These are phyloP conservation scores for Craspedostauros australis DNA, from an alignment of 108 stramenopile genomes.

Conservation along the genomic window DNA sequence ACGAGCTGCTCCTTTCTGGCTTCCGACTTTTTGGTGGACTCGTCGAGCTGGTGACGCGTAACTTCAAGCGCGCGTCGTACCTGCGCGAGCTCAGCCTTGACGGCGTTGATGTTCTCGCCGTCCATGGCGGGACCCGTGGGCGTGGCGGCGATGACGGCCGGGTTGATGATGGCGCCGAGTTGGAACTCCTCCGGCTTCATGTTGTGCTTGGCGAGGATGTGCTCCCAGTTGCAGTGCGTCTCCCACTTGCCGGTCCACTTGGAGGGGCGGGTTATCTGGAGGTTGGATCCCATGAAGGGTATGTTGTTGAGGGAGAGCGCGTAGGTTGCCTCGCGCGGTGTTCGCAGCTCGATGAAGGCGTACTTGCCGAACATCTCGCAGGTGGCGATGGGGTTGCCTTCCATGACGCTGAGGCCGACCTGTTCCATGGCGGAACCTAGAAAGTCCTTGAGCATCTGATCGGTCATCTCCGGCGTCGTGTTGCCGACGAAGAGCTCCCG, in stretches of 20 bases:
- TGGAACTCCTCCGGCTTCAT: slow-evolving; percentile 70
- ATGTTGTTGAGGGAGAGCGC: slow-evolving; percentile 92
- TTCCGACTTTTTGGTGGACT: slow-evolving; percentile 34
- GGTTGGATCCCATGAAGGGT: slow-evolving; percentile 79
- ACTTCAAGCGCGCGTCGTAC: slow-evolving; percentile 28
- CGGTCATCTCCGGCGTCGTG: slow-evolving; percentile 91
- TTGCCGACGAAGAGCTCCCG: slow-evolving; percentile 93
- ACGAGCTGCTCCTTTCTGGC: slow-evolving; percentile 35
- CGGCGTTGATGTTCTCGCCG: slow-evolving; percentile 16
- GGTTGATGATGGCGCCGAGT: slow-evolving; percentile 34
- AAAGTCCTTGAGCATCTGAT: slow-evolving; percentile 79
- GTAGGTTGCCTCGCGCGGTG: slow-evolving; percentile 78
- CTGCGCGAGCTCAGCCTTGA: slow-evolving; percentile 32
- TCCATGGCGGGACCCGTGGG: slow-evolving; percentile 21
- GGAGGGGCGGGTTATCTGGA: slow-evolving; percentile 83
- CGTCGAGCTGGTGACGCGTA: slow-evolving; percentile 25
- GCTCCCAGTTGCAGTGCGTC: slow-evolving; percentile 89
- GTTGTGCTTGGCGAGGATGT: slow-evolving; percentile 82
- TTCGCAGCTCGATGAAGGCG: slow-evolving; percentile 88
- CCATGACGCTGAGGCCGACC: slow-evolving; percentile 69
- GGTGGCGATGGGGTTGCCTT: slow-evolving; percentile 82
- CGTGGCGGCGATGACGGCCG: slow-evolving; percentile 12
- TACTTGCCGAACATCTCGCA: slow-evolving; percentile 87
- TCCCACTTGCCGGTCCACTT: slow-evolving; percentile 85
- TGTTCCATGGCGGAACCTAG: slow-evolving; percentile 79